Percentiles rank a stretch among this genome's conserved stretches.
These are phyloP conservation scores for Acanthamoeba quina DNA, from an alignment of 208 protist species.

Conservation along the genomic window DNA sequence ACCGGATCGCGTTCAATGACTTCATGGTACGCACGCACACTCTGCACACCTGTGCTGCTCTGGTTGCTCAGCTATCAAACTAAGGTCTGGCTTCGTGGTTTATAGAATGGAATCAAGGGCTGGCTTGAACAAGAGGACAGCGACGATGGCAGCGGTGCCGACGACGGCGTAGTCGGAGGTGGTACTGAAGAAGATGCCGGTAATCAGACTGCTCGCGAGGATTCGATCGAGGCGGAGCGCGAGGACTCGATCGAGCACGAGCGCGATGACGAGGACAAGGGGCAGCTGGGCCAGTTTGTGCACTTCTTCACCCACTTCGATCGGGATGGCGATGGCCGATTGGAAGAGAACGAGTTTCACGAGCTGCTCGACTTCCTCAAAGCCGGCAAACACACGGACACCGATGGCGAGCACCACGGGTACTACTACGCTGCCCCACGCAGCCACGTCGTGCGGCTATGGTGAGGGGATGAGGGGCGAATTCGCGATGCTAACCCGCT, in stretches of 20 bases:
- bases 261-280: not conserved
- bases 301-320: slow-evolving; percentile 36
- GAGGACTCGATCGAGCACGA: not conserved
- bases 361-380: slow-evolving; percentile 55
- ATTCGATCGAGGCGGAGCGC: not conserved
- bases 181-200: not conserved
- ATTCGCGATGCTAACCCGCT: not conserved
- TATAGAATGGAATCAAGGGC: slow-evolving; percentile 15
- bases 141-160: not conserved
- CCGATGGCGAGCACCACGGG: not conserved
- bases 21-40: not conserved
- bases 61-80: not conserved
- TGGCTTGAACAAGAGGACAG: not conserved
- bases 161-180: not conserved
- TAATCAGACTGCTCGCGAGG: not conserved
- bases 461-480: not conserved
- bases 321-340: slow-evolving; percentile 29
- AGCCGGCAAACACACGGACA: not conserved
- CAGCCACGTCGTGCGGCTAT: not conserved
- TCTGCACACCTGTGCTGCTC: not conserved
- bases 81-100: not conserved
- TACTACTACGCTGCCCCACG: not conserved
- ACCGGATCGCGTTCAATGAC: slow-evolving; percentile 2
- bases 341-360: not conserved
- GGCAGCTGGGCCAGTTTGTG: not conserved